Base-by-base conservation (phyloP, 2,329 filamentous ascomycete species). In the Aurifilum marmelostoma region DNA sequence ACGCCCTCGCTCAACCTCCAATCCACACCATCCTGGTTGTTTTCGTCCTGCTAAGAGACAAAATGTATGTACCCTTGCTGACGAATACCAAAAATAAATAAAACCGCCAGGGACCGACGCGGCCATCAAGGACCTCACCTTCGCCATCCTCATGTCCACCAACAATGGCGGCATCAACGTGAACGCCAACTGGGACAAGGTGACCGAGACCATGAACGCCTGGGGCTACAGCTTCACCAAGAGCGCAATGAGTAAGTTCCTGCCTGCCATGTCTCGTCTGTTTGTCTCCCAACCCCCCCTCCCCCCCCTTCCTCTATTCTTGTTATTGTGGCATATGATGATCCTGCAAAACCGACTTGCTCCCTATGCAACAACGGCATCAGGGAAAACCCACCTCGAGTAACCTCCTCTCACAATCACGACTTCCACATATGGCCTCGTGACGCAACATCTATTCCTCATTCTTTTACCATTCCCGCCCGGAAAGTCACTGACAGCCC, bases 171-270 rank as follows among this genome's bases (percentile, higher is more conserved):
- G n/a, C 24, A 50, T 62, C 50, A 70, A 52, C 59, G 47, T 70
- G 52, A 65, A 68, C n/a, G 39, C 67, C 52, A 65, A 68, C 50
- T 69, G 56, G 65, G 54, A 50, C 2, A 64, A 67, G 63, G 67
- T 69, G 11, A 59, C 65, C 27, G 29, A 65, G 27, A 63, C 62
- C 60, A 71, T 71, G 67, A 39, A 5, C 7, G 29, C n/a, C 24
- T 71, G 67, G 69, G 69, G 69, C 21, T 62, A 71, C 37, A 52
- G 8, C 52, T 71, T 69, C 16, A 65, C 63, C 60, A 61, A 63
- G 27, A 16, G 63, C 24, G 69, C 69, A 8, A 71, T 71, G 69
- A 66, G 69, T 71, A 69, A 66, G 69, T 67, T 50, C 18, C n/a
- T 43, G 16, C 9, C 21, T 21, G n/a, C 59, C 14, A 18, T 34